Base-by-base conservation (phyloP, 495 filamentous ascomycete genomes). In the Aspergillus sclerotiicarbonarius region DNA sequence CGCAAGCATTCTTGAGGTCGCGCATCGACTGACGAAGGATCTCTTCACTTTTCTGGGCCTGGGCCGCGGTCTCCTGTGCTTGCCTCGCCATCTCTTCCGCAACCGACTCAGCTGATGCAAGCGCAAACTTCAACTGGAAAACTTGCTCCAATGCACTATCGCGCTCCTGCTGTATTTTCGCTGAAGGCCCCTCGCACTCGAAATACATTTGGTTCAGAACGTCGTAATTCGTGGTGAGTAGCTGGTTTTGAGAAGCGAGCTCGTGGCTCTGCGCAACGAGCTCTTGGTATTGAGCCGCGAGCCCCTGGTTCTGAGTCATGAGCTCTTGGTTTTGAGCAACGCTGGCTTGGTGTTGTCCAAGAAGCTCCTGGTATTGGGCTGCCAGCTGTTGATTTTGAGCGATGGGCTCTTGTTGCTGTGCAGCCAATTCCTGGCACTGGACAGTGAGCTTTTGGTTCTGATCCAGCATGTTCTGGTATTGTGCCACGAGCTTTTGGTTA, bases 1-100 rank as follows among this genome's bases (percentile, higher is more conserved):
- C 57, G 25, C 45, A 57, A 32, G 53, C 56, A 10, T 6, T 3
- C 15, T 60, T 52, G 50, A 58, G n/a, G 20, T 56, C 58, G 8
- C 39, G 15, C 52, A 61, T 61, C 0, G 58, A 30, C 20, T 51
- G 32, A 1, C 25, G 58, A 37, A 56, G 43, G 18, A 4, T n/a
- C 5, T 5, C 20, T 33, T 35, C 52, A 3, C 6, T 49, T 49
- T 45, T 7, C 4, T 54, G 35, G 0, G 41, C 18, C 19, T 33
- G 55, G 1, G 15, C 19, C 16, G 35, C 12, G 10, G 52, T 20
- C 12, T 19, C 30, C 31, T 60, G 50, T 15, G 45, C 30, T 35
- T 62, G 46, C 31, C 13, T 12, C 12, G 33, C 8, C 12, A 41
- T 6, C 3, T 8, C 20, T 2, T 57, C 53, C 15, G 48, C 31